phyloP scores from a whole-genome alignment of 2,329 filamentous ascomycete species.

The Neofusicoccum sp. region DNA sequence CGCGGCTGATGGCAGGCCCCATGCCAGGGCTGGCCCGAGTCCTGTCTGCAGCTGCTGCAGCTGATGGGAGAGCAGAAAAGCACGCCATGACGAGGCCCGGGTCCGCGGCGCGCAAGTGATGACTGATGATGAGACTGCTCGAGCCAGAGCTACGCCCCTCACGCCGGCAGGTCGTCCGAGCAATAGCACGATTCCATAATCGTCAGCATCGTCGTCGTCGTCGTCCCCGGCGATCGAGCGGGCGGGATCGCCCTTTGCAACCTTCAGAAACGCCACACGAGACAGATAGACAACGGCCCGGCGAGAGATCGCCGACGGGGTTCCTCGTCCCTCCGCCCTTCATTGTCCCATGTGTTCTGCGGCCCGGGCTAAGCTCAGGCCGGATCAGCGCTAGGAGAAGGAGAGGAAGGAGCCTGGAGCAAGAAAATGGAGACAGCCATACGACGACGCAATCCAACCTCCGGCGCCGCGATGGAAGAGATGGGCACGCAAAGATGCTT shows the following conservation, averaged over 20 bases:
- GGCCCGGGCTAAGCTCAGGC: not conserved
- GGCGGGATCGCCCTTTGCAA: not conserved
- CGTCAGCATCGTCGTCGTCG: too few relatives aligned
- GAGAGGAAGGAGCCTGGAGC: not conserved
- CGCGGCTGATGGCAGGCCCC: not conserved
- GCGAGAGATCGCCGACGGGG: not conserved
- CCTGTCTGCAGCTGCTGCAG: not conserved
- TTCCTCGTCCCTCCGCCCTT: not conserved
- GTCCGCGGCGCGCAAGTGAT: not conserved
- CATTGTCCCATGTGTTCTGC: not conserved
- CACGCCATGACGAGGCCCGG: not conserved
- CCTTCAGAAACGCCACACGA: not conserved
- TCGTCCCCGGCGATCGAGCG: too few relatives aligned
- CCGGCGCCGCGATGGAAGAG: not conserved
- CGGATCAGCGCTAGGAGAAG: slow-evolving; percentile 5
- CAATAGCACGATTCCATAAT: too few relatives aligned
- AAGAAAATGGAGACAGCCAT: not conserved
- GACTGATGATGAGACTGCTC: slow-evolving; percentile 16
- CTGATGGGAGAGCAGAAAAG: not conserved
- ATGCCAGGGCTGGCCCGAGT: not conserved
- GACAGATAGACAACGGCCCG: slow-evolving; percentile 2
- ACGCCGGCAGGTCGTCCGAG: too few relatives aligned
- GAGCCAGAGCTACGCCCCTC: too few relatives aligned
- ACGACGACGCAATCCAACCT: not conserved
- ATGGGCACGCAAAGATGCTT: not conserved